Conservation (phyloP, 345 rosid genomes). For the Gossypioides kirkii region DNA sequence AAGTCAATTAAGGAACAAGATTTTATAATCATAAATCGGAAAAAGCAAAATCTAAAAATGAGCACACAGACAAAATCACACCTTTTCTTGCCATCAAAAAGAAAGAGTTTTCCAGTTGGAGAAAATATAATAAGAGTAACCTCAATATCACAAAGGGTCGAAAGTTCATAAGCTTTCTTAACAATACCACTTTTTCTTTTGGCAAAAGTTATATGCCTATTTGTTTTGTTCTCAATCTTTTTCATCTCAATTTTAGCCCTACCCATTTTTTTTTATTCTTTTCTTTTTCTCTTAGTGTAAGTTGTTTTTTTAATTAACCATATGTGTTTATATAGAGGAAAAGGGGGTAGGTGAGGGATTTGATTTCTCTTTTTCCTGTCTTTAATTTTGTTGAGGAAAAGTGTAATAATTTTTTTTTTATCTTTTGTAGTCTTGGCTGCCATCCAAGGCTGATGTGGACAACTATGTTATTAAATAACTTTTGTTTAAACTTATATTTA, state of each 20-base stretch:
- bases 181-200: conserved; percentile 30
- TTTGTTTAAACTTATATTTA: not conserved
- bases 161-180: conserved; percentile 36
- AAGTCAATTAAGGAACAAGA: not conserved
- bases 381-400: not conserved
- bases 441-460: not conserved
- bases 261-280: not conserved
- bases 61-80: not conserved
- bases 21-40: not conserved
- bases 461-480: not conserved
- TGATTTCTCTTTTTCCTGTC: not conserved
- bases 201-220: conserved; percentile 25
- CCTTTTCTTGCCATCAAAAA: conserved; percentile 27
- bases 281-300: not conserved
- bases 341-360: not conserved
- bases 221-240: conserved; percentile 19
- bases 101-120: conserved; percentile 29
- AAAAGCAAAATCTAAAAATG: not conserved
- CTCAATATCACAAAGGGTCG: conserved; percentile 25
- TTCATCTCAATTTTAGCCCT: conserved; percentile 6
- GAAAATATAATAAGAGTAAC: conserved; percentile 24
- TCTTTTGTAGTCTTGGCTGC: too few species aligned
- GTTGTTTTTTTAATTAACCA: not conserved
- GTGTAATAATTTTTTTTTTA: too few species aligned
- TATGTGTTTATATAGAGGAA: not conserved